Base-by-base conservation (phyloP, 2,329 filamentous ascomycete species). In the Ophiostoma tasmaniense region DNA sequence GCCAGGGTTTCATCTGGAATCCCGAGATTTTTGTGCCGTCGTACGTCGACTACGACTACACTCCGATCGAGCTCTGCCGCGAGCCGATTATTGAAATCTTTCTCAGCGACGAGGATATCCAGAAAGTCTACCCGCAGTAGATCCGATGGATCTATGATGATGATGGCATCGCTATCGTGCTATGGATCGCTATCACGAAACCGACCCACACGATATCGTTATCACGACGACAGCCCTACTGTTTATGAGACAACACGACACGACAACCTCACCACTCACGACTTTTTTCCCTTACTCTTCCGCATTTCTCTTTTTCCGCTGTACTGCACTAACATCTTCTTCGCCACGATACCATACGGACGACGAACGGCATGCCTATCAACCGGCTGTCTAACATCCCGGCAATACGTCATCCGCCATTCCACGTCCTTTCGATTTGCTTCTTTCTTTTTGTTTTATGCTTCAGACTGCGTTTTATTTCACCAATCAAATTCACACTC, bases 1-100 rank as follows among this genome's bases (percentile, higher is more conserved):
- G 88, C 75, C 90, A 94, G 79, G 90, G 90, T 69, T 94, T 92
- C 75, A 87, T 89, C 71, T 94, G 90, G 90, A 93, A 93, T 78
- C 90, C 90, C 77, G 90, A 93, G 76, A 91, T 93, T 77, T 93
- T 93, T 79, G 84, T 93, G 1, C 90, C 90, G 1, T 91, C 89
- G 8, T 92, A 92, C 76, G 81, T 90, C 74, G 89, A 91, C 78
- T 87, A 85, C 80, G 89, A 92, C 73, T 90, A 90, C 76, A 84
- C 87, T 50, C 89, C 90, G 59, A 84, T 93, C 75, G 90, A 93
- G 77, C 87, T 89, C 77, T 87, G 87, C 73, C 88, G 88, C 75
- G 90, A 93, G 73, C 90, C 90, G 1, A 89, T 94, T 66, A 83
- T 91, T 78, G 91, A 94, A 76, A 93, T 94, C 73, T 81, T 86